These are phyloP conservation scores for Jasminum sambac DNA, from an alignment of 257 asterid genomes.

Conservation along the genomic window DNA sequence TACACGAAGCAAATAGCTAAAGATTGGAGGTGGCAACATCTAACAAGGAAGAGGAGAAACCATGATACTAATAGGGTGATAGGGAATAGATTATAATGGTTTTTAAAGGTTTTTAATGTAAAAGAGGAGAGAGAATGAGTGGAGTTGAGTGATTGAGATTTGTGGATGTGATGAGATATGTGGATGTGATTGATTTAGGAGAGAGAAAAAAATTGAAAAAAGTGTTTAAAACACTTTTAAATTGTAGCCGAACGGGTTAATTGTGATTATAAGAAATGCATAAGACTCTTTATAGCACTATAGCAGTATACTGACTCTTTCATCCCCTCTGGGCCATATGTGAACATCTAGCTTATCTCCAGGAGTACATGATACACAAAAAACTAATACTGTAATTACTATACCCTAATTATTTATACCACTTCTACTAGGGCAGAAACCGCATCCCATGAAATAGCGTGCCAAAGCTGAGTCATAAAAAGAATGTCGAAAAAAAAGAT, in stretches of 20 bases:
- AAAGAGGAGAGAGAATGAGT: too few species aligned
- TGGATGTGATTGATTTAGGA: too few species aligned
- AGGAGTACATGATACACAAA: not conserved
- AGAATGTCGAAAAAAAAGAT: not conserved
- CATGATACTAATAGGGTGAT: not conserved
- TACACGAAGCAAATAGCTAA: not conserved
- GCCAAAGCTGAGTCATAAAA: not conserved
- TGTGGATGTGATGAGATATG: too few species aligned
- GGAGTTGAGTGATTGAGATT: too few species aligned
- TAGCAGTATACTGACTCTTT: not conserved
- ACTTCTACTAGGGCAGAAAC: not conserved
- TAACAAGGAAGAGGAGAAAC: not conserved
- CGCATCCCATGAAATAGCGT: not conserved
- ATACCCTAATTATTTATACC: not conserved
- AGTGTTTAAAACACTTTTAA: too few species aligned
- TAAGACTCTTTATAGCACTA: not conserved
- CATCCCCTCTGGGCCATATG: not conserved
- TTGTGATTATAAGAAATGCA: not conserved
- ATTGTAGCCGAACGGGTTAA: too few species aligned
- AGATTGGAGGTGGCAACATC: not conserved
- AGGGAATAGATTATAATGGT: too few species aligned
- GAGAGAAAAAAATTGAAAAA: too few species aligned
- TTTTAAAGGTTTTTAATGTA: too few species aligned
- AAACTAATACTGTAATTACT: not conserved
- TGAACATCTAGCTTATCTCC: not conserved